Base-by-base conservation (phyloP, 2,329 filamentous ascomycete species). In the Hymenoscyphus fraxineus region DNA sequence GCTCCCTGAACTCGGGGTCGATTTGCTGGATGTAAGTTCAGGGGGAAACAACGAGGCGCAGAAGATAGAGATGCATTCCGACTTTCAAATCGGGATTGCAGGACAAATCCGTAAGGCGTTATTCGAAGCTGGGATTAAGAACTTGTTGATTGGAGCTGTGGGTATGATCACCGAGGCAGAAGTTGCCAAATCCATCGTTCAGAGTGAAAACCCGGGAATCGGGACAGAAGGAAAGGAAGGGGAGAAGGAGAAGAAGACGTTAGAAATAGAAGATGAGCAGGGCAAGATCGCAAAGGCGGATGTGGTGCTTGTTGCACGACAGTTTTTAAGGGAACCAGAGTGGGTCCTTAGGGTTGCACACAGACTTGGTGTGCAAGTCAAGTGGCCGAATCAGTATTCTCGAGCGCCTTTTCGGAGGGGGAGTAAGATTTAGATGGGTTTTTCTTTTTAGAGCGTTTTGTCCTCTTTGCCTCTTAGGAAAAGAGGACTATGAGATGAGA, bases 21-120 rank as follows among this genome's bases (percentile, higher is more conserved):
- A 97, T 74, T 80, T 96, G n/a, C 82, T 97, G 32, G 93, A 97
- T 75, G 86, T 96, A 64, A 92, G 88, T 70, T 88, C 87, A 1
- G 91, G 87, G 41, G 93, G 91, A 56, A 89, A 90, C 74, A 83
- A 86, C 74, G 76, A 80, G 39, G 75, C 77, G 58, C 87, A 90
- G 74, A 80, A 86, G 74, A 85, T 92, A 68, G 41, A 16, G 40
- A 71, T 82, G 15, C 82, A 85, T 56, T 85, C 87, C 0, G 85
- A 82, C 44, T 93, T 91, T 80, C 92, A 96, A 79, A 83, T 87
- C 27, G 85, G 87, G 54, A 85, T 94, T 63, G 89, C 92, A 0
- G 85, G 86, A 63, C 80, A 82, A 54, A 85, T 95, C 67, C 91
- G 93, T 73, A 81, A 88, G 69, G 88, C 85, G 7, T 55, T 92